Conservation (phyloP, 768 basidiomycete genomes). For the Gloeopeniophorella convolvens region DNA sequence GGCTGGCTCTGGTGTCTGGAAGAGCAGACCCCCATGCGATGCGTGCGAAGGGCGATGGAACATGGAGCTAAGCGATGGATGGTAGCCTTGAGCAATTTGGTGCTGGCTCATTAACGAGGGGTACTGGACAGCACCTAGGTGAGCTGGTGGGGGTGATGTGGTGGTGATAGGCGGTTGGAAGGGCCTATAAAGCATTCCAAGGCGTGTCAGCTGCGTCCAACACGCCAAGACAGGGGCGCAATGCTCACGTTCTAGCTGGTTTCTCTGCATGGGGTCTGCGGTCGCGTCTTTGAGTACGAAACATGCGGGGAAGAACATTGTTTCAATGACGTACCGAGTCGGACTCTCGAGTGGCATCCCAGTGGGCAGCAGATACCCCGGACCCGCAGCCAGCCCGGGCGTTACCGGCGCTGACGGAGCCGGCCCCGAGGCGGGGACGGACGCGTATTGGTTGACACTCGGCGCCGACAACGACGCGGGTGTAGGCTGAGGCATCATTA, state of each 20-base stretch:
- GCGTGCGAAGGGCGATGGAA: constrained; percentile 32
- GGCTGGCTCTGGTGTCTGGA: constrained; percentile 18
- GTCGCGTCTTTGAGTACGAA: constrained; percentile 39
- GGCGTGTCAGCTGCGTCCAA: neutral
- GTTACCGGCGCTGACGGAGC: neutral
- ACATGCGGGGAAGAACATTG: neutral
- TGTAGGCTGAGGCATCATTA: constrained; percentile 26
- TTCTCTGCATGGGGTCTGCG: constrained; percentile 34
- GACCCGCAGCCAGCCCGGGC: constrained; percentile 9
- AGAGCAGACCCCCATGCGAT: constrained; percentile 17
- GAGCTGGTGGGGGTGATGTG: constrained; percentile 59
- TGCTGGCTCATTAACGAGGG: constrained; percentile 76
- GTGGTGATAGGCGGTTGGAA: constrained; percentile 51
- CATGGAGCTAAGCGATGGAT: constrained; percentile 73
- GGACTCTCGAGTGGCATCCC: constrained; percentile 64
- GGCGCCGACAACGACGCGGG: neutral
- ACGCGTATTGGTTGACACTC: neutral
- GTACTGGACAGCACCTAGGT: constrained; percentile 45
- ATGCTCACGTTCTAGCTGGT: constrained; percentile 20
- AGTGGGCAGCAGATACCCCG: too few species aligned
- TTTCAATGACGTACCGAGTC: constrained; percentile 23
- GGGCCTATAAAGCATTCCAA: constrained; percentile 10
- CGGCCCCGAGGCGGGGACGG: neutral
- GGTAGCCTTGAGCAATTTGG: constrained; percentile 71
- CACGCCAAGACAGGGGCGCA: neutral